Conservation (phyloP, 371 early-diverging fungal species). For the Aphelidium insulamus region DNA sequence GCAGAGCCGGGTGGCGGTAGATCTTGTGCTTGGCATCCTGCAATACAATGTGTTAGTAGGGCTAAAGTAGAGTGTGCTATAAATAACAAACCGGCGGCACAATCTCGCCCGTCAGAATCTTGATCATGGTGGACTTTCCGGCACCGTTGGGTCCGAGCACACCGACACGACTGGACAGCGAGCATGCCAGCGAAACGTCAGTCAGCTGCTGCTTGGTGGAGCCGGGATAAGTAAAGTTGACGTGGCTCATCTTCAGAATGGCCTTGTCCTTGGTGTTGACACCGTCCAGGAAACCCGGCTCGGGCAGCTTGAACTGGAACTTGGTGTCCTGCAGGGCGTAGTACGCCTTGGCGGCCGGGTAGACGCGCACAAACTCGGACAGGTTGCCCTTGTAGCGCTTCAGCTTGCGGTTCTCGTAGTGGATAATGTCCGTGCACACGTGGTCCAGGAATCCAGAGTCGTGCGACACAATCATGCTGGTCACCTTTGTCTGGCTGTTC, state of each 20-base stretch:
- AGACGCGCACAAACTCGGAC: slow-evolving; percentile 28
- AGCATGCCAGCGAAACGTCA: slow-evolving; percentile 32
- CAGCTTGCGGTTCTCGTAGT: slow-evolving; percentile 46
- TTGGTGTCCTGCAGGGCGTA: slow-evolving; percentile 40
- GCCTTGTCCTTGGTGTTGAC: slow-evolving; percentile 50
- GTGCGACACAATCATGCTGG: slow-evolving; percentile 69
- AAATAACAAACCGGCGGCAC: slow-evolving; percentile 30
- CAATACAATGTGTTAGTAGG: no score
- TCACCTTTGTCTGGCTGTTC: slow-evolving; percentile 36
- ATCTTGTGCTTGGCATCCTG: slow-evolving; percentile 30
- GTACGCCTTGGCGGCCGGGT: slow-evolving; percentile 35
- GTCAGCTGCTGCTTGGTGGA: slow-evolving; percentile 28
- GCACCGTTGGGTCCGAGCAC: slow-evolving; percentile 59
- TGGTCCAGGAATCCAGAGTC: slow-evolving; percentile 71
- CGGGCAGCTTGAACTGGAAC: slow-evolving; percentile 48
- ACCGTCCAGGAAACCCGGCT: slow-evolving; percentile 44
- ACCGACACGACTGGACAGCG: slow-evolving; percentile 51
- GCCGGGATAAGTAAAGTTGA: slow-evolving; percentile 43
- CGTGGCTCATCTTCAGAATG: slow-evolving; percentile 40
- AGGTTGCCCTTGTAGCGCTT: slow-evolving; percentile 42
- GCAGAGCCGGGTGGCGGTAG: slow-evolving; percentile 46
- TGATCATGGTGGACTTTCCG: slow-evolving; percentile 70
- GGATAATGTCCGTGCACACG: slow-evolving; percentile 58
- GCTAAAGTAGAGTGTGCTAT: no score
- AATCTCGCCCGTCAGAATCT: slow-evolving; percentile 48